These are phyloP conservation scores for Pigoraptor vietnamica DNA, from an alignment of 78 protist genomes.

Conservation along the genomic window DNA sequence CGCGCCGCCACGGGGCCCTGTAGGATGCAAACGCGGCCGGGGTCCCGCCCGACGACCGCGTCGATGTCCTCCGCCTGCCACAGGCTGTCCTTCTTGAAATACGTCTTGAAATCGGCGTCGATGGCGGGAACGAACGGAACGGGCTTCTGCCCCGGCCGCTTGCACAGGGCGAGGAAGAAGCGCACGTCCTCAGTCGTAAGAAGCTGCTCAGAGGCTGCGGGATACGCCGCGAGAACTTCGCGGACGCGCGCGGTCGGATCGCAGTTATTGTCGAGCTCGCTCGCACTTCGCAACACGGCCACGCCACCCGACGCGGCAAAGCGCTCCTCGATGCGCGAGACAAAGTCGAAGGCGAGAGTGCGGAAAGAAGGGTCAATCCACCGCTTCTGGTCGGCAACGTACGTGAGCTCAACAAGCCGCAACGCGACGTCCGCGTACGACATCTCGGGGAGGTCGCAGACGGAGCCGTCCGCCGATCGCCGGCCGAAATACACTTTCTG, in stretches of 20 bases:
- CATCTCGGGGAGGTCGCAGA: constrained; percentile 27
- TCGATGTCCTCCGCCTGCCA: constrained; percentile 46
- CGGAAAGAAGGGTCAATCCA: constrained; percentile 35
- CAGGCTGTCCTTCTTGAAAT: constrained; percentile 59
- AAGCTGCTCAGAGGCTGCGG: background rate
- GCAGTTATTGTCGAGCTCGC: no score
- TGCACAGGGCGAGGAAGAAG: constrained; percentile 39
- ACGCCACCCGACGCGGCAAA: background rate
- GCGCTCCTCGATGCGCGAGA: constrained; percentile 41
- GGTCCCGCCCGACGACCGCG: constrained; percentile 38
- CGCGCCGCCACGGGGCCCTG: constrained; percentile 61
- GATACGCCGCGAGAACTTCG: background rate
- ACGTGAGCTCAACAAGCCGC: constrained; percentile 38
- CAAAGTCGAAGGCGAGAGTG: background rate
- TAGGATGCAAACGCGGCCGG: constrained; percentile 38
- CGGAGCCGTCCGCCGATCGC: constrained; percentile 28
- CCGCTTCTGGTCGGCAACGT: background rate
- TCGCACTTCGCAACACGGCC: background rate
- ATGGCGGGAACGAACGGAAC: constrained; percentile 43
- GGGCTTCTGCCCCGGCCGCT: constrained; percentile 40
- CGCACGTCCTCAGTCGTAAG: constrained; percentile 31
- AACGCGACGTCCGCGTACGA: constrained; percentile 41
- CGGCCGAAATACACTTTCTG: constrained; percentile 57
- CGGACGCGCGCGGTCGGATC: background rate
- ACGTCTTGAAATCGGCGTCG: constrained; percentile 37